Conservation (phyloP, 208 protist species). For the Herpetomonas tarakana region DNA sequence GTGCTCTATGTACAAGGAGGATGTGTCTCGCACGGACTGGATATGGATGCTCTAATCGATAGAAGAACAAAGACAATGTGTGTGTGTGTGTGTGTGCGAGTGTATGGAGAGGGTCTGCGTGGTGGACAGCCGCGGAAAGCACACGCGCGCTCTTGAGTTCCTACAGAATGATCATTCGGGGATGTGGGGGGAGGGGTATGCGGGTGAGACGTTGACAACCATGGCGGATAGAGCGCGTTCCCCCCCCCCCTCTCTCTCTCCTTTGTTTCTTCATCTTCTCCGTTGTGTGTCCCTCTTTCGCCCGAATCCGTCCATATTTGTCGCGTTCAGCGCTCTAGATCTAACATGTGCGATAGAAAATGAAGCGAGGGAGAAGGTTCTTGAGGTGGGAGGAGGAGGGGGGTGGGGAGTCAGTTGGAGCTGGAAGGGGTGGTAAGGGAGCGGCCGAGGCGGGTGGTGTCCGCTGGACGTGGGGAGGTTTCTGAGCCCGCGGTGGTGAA, state of each 20-base stretch:
- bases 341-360: too few species aligned
- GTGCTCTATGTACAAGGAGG: not conserved
- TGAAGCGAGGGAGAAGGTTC: not conserved
- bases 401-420: slow-evolving; percentile 8
- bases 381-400: not conserved
- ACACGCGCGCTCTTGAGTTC: too few species aligned
- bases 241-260: too few species aligned
- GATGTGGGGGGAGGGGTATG: not conserved
- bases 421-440: slow-evolving; percentile 40
- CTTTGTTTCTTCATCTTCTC: too few species aligned
- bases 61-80: not conserved
- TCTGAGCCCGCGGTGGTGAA: slow-evolving; percentile 3
- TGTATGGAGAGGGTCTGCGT: too few species aligned
- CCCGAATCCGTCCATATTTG: too few species aligned
- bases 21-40: not conserved
- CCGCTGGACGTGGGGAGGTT: slow-evolving; percentile 6
- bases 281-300: too few species aligned
- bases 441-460: slow-evolving; percentile 8
- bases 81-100: too few species aligned
- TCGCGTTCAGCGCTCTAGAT: too few species aligned
- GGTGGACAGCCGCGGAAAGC: too few species aligned
- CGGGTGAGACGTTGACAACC: not conserved
- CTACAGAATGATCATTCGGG: too few species aligned
- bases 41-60: not conserved
- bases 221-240: too few species aligned